phyloP scores from a whole-genome alignment of 371 early-diverging fungal species.

The Rhizomucor miehei region DNA sequence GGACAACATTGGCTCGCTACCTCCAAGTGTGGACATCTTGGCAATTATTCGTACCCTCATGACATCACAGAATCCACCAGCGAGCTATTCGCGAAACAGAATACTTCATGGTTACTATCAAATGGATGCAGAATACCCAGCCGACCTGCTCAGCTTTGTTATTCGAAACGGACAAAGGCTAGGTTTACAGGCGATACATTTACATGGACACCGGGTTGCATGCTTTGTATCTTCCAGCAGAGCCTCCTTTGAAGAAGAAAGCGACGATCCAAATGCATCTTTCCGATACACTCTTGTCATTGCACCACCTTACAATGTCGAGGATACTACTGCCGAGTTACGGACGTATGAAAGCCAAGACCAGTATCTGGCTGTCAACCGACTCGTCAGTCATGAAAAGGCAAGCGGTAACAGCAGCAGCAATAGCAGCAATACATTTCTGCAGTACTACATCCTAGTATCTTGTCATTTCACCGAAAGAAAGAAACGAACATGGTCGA shows the following conservation, averaged over 20 bases:
- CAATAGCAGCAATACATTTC: constrained; percentile 3
- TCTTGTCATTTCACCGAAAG: too few species aligned
- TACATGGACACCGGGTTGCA: constrained; percentile 21
- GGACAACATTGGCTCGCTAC: constrained; percentile 32
- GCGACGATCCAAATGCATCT: constrained; percentile 7
- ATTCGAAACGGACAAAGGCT: constrained; percentile 64
- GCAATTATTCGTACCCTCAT: constrained; percentile 60
- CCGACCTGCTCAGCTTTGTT: constrained; percentile 56
- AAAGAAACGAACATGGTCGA: too few species aligned
- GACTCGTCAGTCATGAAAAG: too few species aligned
- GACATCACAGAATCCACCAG: constrained; percentile 55
- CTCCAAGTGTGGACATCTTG: constrained; percentile 55
- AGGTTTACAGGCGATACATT: constrained; percentile 43
- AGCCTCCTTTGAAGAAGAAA: constrained; percentile 19
- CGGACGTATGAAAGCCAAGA: too few species aligned
- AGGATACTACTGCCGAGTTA: too few species aligned
- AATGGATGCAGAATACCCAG: constrained; percentile 33
- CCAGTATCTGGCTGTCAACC: too few species aligned
- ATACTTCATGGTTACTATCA: constrained; percentile 50
- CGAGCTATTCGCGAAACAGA: constrained; percentile 63
- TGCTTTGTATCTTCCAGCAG: constrained; percentile 38
- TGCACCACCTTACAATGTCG: too few species aligned
- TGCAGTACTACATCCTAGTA: constrained; percentile 2
- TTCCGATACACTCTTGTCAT: constrained; percentile 1
- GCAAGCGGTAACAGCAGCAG: too few species aligned